phyloP scores from a whole-genome alignment of 148 eudicot species.

The Euryodendron excelsum region DNA sequence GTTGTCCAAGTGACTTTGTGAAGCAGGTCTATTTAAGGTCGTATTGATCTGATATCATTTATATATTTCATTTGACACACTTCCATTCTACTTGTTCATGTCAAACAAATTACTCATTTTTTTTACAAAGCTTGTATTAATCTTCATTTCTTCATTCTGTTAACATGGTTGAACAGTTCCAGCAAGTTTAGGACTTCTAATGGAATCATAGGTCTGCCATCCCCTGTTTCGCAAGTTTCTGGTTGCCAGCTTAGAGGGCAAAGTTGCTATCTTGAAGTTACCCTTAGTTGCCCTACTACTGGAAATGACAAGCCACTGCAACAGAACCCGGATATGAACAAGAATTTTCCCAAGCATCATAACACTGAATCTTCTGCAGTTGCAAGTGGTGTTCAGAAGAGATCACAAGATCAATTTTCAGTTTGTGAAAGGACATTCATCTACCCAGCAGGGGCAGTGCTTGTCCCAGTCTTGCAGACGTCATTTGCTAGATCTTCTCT shows the following conservation, averaged over 20 bases:
- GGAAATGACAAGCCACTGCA: conserved; percentile 41
- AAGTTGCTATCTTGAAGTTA: conserved; percentile 79
- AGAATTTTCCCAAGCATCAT: conserved; percentile 27
- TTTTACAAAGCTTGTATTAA: background rate
- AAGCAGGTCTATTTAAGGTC: conserved; percentile 81
- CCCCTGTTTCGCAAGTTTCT: conserved; percentile 53
- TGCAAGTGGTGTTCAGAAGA: conserved; percentile 36
- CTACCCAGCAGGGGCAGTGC: conserved; percentile 82
- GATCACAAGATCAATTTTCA: conserved; percentile 33
- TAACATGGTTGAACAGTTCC: conserved; percentile 49
- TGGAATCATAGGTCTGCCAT: conserved; percentile 65
- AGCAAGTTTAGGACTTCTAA: conserved; percentile 57
- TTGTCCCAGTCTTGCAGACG: conserved; percentile 83
- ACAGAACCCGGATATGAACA: conserved; percentile 29
- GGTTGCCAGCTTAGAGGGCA: conserved; percentile 63
- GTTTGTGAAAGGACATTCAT: conserved; percentile 67
- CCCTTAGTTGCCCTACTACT: conserved; percentile 54
- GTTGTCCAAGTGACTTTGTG: conserved; percentile 93
- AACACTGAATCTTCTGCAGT: conserved; percentile 38
- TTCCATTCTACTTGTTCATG: background rate
- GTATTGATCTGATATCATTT: background rate
- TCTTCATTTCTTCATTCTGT: conserved; percentile 8
- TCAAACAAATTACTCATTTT: background rate
- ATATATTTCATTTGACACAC: background rate
- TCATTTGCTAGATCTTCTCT: conserved; percentile 79